A percentile compares a stretch with the other conserved stretches of the same genome.
Conservation (phyloP, 2,329 filamentous ascomycete genomes). For the Talaromyces sp. region DNA sequence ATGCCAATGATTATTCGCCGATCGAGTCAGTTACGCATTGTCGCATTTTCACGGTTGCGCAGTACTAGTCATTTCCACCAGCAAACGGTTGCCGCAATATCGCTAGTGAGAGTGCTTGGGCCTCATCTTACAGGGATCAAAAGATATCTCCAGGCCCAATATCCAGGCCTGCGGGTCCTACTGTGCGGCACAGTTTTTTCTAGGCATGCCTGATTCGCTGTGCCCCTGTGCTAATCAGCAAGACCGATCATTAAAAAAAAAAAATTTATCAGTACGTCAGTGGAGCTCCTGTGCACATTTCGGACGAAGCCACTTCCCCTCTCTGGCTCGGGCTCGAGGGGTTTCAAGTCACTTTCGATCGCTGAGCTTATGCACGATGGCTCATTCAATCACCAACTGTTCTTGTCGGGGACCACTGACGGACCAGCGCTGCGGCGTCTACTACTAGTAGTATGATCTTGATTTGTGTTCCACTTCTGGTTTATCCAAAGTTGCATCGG, state of each 20-base stretch:
- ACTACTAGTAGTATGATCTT: not conserved
- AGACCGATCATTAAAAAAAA: slow-evolving; percentile 7
- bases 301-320: slow-evolving; percentile 11
- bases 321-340: slow-evolving; percentile 1
- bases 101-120: slow-evolving; percentile 3
- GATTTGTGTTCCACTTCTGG: not conserved
- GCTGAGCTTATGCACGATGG: slow-evolving; percentile 22
- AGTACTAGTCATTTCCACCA: slow-evolving; percentile 8
- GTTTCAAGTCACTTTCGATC: slow-evolving; percentile 3
- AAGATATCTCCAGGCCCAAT: slow-evolving; percentile 16
- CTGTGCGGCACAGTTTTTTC: slow-evolving; percentile 18
- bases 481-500: not conserved
- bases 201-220: slow-evolving; percentile 15
- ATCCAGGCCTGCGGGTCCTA: slow-evolving; percentile 16
- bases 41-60: too few species aligned
- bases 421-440: not conserved
- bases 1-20: slow-evolving; percentile 11
- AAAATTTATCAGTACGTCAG: not conserved
- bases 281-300: slow-evolving; percentile 11
- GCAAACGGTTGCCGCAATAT: slow-evolving; percentile 1
- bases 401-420: not conserved
- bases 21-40: slow-evolving; percentile 1
- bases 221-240: slow-evolving; percentile 10
- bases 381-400: slow-evolving; percentile 22
- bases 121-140: slow-evolving; percentile 15